Percentiles rank a stretch among this genome's conserved stretches.
These are phyloP conservation scores for Apophysomyces elegans DNA, from an alignment of 371 early-diverging fungal genomes.

Conservation along the genomic window DNA sequence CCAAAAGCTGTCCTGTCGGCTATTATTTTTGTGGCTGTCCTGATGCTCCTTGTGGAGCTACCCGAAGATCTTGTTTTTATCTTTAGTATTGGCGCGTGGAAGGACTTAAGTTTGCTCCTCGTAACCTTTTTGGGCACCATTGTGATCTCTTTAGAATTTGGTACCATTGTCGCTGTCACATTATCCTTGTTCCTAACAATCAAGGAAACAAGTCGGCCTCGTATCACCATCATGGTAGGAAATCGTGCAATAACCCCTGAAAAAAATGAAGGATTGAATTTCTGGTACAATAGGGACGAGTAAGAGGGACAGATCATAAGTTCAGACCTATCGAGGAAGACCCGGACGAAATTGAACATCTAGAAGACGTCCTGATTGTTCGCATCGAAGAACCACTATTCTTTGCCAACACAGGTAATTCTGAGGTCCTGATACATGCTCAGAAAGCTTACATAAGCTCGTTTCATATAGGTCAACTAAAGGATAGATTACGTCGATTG, in stretches of 20 bases:
- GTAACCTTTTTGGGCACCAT: constrained; percentile 86
- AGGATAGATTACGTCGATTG: constrained; percentile 87
- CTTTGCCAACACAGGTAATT: constrained; percentile 88
- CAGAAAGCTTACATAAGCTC: not conserved
- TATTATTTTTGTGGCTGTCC: constrained; percentile 87
- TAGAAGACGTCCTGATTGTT: constrained; percentile 85
- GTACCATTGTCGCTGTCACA: constrained; percentile 86
- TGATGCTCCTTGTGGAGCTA: constrained; percentile 77
- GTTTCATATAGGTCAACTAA: constrained; percentile 70
- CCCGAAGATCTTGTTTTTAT: constrained; percentile 86
- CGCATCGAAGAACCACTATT: constrained; percentile 89
- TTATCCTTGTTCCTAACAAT: constrained; percentile 88
- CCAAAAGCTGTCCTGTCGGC: constrained; percentile 86
- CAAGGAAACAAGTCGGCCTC: constrained; percentile 86
- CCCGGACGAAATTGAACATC: constrained; percentile 66
- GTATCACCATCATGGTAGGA: constrained; percentile 76
- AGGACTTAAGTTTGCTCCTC: constrained; percentile 77
- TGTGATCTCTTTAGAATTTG: constrained; percentile 86
- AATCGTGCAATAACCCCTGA: not conserved
- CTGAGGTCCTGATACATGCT: too few species aligned
- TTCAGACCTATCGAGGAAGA: constrained; percentile 65
- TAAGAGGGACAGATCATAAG: constrained; percentile 45
- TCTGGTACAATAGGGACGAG: constrained; percentile 38
- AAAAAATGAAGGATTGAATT: constrained; percentile 8
- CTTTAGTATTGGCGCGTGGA: constrained; percentile 83